phyloP scores from a whole-genome alignment of 2,329 filamentous ascomycete genomes.

The Chaetomiaceae sp. region DNA sequence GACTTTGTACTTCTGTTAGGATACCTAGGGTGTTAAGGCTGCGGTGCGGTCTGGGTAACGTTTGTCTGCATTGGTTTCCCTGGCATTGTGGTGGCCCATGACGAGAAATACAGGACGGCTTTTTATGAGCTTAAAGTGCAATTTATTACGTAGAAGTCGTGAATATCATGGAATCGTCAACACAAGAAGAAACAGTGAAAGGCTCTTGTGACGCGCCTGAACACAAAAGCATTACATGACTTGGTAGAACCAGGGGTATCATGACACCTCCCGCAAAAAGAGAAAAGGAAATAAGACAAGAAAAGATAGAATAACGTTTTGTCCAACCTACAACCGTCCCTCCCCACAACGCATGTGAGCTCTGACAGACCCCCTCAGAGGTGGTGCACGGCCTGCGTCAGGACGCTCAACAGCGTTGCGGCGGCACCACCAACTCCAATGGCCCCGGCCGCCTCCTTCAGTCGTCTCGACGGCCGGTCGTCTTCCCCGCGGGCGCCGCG shows the following conservation, averaged over 20 bases:
- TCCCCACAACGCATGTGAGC: no score
- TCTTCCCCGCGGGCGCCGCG: constrained; percentile 24
- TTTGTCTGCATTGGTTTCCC: neutral
- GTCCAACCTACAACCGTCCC: no score
- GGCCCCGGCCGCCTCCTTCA: constrained; percentile 51
- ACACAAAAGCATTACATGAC: neutral
- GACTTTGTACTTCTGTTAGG: neutral
- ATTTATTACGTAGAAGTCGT: no score
- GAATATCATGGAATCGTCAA: no score
- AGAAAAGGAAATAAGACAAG: neutral
- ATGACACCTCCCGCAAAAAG: neutral
- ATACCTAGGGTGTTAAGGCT: no score
- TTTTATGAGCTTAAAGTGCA: no score
- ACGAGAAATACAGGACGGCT: no score
- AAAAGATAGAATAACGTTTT: neutral
- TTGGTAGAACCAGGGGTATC: neutral
- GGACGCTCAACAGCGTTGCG: constrained; percentile 52
- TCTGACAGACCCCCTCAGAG: constrained; percentile 20
- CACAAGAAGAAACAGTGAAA: no score
- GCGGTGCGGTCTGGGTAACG: constrained; percentile 3
- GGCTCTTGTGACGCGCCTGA: no score
- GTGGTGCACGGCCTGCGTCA: constrained; percentile 50
- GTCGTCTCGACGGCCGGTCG: constrained; percentile 38
- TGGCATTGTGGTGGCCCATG: neutral
- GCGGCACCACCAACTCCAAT: constrained; percentile 59